These are phyloP conservation scores for Aphanocladium album DNA, from an alignment of 2,329 filamentous ascomycete genomes.

Conservation along the genomic window DNA sequence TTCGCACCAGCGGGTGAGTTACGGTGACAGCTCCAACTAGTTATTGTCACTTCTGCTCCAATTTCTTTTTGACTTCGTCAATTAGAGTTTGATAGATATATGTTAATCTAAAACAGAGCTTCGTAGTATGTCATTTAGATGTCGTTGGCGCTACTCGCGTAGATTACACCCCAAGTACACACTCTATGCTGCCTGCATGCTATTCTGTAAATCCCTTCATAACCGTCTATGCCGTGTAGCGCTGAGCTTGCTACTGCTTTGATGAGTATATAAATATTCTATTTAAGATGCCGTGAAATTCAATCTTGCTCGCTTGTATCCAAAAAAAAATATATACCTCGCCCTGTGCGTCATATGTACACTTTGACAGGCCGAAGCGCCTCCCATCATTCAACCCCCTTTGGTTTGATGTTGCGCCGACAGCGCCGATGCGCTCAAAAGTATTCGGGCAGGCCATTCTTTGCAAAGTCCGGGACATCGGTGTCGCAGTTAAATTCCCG, in stretches of 20 bases:
- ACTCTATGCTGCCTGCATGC: background rate
- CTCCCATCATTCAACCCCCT: background rate
- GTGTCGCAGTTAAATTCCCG: slow-evolving; percentile 63
- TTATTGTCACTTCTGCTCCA: too few relatives aligned
- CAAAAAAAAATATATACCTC: background rate
- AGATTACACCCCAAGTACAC: background rate
- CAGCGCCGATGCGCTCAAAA: slow-evolving; percentile 27
- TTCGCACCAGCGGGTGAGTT: background rate
- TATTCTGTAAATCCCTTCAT: background rate
- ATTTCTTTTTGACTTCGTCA: background rate
- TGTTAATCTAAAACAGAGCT: background rate
- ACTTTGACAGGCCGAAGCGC: background rate
- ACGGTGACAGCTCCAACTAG: background rate
- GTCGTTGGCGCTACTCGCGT: background rate
- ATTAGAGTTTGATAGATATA: background rate
- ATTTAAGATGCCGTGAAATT: background rate
- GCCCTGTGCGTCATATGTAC: slow-evolving; percentile 6
- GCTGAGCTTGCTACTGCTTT: background rate
- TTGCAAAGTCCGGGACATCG: slow-evolving; percentile 49
- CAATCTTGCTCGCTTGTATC: background rate
- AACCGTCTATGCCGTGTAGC: slow-evolving; percentile 6
- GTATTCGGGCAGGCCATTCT: slow-evolving; percentile 43
- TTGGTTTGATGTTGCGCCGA: background rate
- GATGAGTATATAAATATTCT: background rate
- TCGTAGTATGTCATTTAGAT: background rate